Conservation (phyloP, 768 basidiomycete species). For the Tricholoma terreum region DNA sequence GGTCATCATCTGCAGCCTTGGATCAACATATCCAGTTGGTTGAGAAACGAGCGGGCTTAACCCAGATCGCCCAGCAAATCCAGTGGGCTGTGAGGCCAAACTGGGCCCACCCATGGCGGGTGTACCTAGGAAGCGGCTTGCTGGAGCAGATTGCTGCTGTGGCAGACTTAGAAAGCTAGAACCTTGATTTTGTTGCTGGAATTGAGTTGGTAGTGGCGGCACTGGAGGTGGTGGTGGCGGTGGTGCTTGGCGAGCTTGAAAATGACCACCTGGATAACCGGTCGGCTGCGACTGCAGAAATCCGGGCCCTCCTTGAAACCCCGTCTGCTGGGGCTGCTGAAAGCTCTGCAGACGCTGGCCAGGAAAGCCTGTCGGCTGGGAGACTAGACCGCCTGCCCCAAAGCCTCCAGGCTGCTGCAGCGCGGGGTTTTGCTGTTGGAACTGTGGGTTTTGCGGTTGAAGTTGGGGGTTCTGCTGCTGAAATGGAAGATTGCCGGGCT, state of each 20-base stretch:
- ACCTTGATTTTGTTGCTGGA: slow-evolving; percentile 47
- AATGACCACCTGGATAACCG: slow-evolving; percentile 40
- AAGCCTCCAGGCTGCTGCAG: slow-evolving; percentile 30
- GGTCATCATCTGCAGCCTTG: slow-evolving; percentile 85
- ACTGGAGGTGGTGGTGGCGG: slow-evolving; percentile 52
- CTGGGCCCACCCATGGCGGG: slow-evolving; percentile 45
- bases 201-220: slow-evolving; percentile 60
- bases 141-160: slow-evolving; percentile 39
- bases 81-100: slow-evolving; percentile 53
- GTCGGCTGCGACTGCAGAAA: slow-evolving; percentile 54
- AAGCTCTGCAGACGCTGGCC: slow-evolving; percentile 40
- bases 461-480: slow-evolving; percentile 43
- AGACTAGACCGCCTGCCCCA: slow-evolving; percentile 42
- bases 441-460: slow-evolving; percentile 24
- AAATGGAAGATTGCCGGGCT: slow-evolving; percentile 37
- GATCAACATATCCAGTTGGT: slow-evolving; percentile 78
- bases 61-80: slow-evolving; percentile 46
- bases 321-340: slow-evolving; percentile 63
- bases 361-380: slow-evolving; percentile 64
- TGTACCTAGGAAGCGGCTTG: slow-evolving; percentile 50
- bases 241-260: slow-evolving; percentile 44
- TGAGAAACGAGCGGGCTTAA: slow-evolving; percentile 60
- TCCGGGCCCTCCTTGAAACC: slow-evolving; percentile 39
- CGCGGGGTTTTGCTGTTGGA: slow-evolving; percentile 30
- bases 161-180: slow-evolving; percentile 39